phyloP scores from a whole-genome alignment of 2,329 filamentous ascomycete genomes.

The Nothophaeocryptopus gaeumannii region DNA sequence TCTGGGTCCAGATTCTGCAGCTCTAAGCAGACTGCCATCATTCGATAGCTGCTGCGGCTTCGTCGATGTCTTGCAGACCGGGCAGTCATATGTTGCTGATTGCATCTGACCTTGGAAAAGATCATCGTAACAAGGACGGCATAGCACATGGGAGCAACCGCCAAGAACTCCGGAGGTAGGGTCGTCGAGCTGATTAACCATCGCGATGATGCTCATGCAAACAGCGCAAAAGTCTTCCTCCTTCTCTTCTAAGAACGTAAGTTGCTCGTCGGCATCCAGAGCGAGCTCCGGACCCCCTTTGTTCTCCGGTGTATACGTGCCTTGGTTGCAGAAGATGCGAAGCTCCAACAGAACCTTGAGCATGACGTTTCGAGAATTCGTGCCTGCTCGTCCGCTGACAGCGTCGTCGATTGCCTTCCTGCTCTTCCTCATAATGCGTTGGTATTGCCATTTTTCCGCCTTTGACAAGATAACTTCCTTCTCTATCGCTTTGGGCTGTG shows the following conservation, averaged over 20 bases:
- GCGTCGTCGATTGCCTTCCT: slow-evolving; percentile 3
- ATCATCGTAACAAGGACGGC: too few relatives aligned
- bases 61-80: too few relatives aligned
- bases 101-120: too few relatives aligned
- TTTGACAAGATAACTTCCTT: not conserved
- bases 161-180: not conserved
- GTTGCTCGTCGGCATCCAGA: slow-evolving; percentile 13
- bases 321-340: slow-evolving; percentile 17
- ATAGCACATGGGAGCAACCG: not conserved
- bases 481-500: too few relatives aligned
- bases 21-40: too few relatives aligned
- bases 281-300: not conserved
- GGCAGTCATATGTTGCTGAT: too few relatives aligned
- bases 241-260: slow-evolving; percentile 6
- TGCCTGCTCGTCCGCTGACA: not conserved
- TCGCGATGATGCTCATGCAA: not conserved
- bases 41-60: too few relatives aligned
- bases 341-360: slow-evolving; percentile 13
- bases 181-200: slow-evolving; percentile 4
- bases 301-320: slow-evolving; percentile 11
- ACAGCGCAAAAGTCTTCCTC: not conserved
- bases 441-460: slow-evolving; percentile 1
- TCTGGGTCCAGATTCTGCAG: too few relatives aligned
- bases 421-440: slow-evolving; percentile 3
- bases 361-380: not conserved